These are phyloP conservation scores for Pichia ethanolica DNA, from an alignment of 805 yeast genomes.

Conservation along the genomic window DNA sequence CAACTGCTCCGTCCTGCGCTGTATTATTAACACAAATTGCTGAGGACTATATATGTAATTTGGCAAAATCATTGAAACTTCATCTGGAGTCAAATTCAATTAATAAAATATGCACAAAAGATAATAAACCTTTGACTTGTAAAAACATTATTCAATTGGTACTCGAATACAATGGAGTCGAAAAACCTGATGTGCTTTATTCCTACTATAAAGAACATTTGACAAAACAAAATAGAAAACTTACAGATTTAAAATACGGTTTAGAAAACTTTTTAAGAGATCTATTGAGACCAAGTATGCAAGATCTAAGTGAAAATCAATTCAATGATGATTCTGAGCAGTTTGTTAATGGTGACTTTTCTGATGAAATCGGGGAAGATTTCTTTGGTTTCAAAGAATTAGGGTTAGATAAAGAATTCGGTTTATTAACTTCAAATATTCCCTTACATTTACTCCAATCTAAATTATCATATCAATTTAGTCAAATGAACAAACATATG, in stretches of 20 bases:
- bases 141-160: constrained; percentile 52
- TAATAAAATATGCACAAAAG: constrained; percentile 30
- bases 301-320: constrained; percentile 62
- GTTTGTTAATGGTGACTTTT: constrained; percentile 89
- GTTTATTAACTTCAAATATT: constrained; percentile 72
- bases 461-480: constrained; percentile 52
- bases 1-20: constrained; percentile 69
- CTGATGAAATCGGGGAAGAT: constrained; percentile 91
- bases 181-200: constrained; percentile 68
- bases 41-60: constrained; percentile 66
- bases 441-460: constrained; percentile 87
- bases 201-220: constrained; percentile 68
- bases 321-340: constrained; percentile 91
- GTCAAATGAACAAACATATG: constrained; percentile 35
- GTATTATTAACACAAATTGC: constrained; percentile 78
- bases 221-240: constrained; percentile 57
- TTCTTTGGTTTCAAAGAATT: constrained; percentile 94
- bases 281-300: constrained; percentile 70
- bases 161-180: constrained; percentile 79
- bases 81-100: constrained; percentile 60
- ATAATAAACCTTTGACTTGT: constrained; percentile 16
- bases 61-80: constrained; percentile 61
- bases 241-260: constrained; percentile 60
- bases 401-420: constrained; percentile 89
- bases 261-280: constrained; percentile 70